A percentile compares a stretch with the other conserved stretches of the same genome.
phyloP scores from a whole-genome alignment of 1,284 basidiomycete species.

The Sutorius eximius region DNA sequence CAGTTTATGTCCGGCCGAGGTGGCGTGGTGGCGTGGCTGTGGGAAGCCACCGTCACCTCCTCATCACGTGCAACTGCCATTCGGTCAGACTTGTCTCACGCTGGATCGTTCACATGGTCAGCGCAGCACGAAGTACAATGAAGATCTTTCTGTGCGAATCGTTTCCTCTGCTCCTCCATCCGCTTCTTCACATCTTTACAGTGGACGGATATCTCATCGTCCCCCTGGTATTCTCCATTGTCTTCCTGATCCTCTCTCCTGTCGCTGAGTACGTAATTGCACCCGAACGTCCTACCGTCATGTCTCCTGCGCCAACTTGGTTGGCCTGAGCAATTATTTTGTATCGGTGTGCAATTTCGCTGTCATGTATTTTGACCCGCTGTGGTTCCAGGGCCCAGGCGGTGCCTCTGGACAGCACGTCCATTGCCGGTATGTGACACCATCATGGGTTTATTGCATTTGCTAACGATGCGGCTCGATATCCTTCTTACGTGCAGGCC shows the following conservation, averaged over 20 bases:
- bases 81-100: too few species aligned
- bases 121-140: slow-evolving; percentile 7
- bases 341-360: slow-evolving; percentile 74
- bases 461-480: too few species aligned
- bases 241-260: slow-evolving; percentile 16
- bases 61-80: too few species aligned
- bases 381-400: slow-evolving; percentile 89
- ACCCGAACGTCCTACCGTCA: slow-evolving; percentile 14
- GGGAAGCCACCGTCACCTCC: too few species aligned
- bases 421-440: too few species aligned
- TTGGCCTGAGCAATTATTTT: slow-evolving; percentile 71
- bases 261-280: slow-evolving; percentile 17
- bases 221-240: slow-evolving; percentile 14
- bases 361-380: slow-evolving; percentile 75
- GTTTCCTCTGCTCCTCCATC: neutral
- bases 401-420: slow-evolving; percentile 65
- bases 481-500: slow-evolving; percentile 4
- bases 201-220: slow-evolving; percentile 20
- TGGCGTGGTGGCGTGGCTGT: too few species aligned
- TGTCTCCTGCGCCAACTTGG: slow-evolving; percentile 36
- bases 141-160: slow-evolving; percentile 17
- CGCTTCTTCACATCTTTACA: neutral
- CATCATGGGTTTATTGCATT: too few species aligned
- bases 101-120: too few species aligned
- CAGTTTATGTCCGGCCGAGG: too few species aligned